Evolutionary conservation across 352 stramenopile species (phyloP).

Genomic region (Phytophthora kernoviae): DNA sequence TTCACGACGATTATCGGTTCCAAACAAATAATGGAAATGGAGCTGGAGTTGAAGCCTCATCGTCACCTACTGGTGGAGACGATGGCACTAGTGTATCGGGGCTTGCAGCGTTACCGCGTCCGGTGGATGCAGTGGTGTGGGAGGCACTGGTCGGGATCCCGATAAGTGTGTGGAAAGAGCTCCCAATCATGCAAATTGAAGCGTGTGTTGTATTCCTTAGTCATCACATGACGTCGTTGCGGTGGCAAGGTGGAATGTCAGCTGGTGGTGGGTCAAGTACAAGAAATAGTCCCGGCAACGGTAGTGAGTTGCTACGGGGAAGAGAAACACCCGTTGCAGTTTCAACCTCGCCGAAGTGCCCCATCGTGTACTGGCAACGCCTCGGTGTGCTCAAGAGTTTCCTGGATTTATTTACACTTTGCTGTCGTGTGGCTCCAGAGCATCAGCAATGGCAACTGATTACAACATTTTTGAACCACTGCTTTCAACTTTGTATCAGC

Average conservation of each 20-base stretch:
- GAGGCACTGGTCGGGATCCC: constrained; percentile 64
- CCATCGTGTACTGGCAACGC: constrained; percentile 73
- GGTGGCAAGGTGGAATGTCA: constrained; percentile 54
- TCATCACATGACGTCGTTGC: constrained; percentile 63
- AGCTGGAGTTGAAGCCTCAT: background rate
- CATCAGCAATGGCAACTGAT: constrained; percentile 73
- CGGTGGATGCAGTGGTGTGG: constrained; percentile 72
- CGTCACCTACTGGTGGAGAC: constrained; percentile 8
- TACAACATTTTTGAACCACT: constrained; percentile 79
- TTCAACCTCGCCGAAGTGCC: constrained; percentile 34
- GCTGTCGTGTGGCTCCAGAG: constrained; percentile 62
- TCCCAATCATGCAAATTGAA: constrained; percentile 50
- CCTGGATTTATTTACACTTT: constrained; percentile 80
- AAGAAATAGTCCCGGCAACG: background rate
- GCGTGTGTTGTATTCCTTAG: constrained; percentile 59
- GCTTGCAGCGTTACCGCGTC: constrained; percentile 43
- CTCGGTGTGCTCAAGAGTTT: constrained; percentile 75
- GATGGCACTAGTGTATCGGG: constrained; percentile 8
- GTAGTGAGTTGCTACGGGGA: constrained; percentile 16
- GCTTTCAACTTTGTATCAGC: constrained; percentile 81
- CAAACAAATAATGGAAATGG: constrained; percentile 30
- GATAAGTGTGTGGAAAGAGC: constrained; percentile 45
- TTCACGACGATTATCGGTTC: constrained; percentile 85
- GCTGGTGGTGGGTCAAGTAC: constrained; percentile 7
- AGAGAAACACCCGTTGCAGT: constrained; percentile 10